These are phyloP conservation scores for Leishmania turanica DNA, from an alignment of 208 protist species.

Conservation along the genomic window DNA sequence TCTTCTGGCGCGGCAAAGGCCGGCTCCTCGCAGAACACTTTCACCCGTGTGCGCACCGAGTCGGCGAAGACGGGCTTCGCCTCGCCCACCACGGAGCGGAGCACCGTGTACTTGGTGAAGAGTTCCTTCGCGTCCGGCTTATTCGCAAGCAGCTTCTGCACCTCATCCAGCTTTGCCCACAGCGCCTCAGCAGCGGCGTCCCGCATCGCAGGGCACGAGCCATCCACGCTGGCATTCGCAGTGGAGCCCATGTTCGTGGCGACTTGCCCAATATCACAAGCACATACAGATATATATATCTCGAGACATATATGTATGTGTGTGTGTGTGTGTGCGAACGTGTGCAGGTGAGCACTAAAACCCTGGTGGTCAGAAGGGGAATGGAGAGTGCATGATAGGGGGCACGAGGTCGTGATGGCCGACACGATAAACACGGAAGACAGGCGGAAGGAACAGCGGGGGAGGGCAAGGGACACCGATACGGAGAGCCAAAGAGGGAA, in stretches of 20 bases:
- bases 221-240: background rate
- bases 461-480: background rate
- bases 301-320: background rate
- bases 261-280: background rate
- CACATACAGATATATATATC: background rate
- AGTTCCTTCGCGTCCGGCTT: conserved; percentile 22
- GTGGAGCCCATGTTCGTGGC: background rate
- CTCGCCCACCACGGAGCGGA: conserved; percentile 41
- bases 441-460: background rate
- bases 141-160: conserved; percentile 19
- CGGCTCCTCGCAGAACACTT: conserved; percentile 38
- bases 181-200: conserved; percentile 3
- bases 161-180: conserved; percentile 31
- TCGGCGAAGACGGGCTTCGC: conserved; percentile 38
- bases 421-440: background rate
- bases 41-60: conserved; percentile 21
- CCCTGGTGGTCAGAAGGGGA: background rate
- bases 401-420: background rate
- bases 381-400: background rate
- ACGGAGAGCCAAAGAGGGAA: background rate
- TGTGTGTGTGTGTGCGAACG: conserved; percentile 5
- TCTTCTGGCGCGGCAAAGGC: conserved; percentile 15
- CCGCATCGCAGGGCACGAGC: background rate
- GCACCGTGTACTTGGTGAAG: conserved; percentile 28
- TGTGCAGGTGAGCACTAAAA: background rate